phyloP scores from a whole-genome alignment of 1,284 basidiomycete species.

The Anthracocystis panici-leucophaei region DNA sequence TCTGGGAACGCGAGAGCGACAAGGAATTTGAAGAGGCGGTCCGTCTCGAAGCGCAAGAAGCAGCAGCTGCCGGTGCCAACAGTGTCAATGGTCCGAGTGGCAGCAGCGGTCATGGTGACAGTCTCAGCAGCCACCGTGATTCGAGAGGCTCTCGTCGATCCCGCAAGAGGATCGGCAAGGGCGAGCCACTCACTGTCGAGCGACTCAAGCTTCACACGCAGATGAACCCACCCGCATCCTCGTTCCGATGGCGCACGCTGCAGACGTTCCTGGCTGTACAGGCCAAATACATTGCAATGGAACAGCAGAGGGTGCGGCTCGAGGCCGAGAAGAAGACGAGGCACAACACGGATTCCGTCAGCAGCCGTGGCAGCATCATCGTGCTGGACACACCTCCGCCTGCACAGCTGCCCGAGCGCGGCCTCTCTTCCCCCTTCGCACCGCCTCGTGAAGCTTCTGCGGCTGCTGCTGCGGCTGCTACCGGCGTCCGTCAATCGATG shows the following conservation, averaged over 20 bases:
- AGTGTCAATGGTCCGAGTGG: constrained; percentile 7
- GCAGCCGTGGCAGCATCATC: constrained; percentile 34
- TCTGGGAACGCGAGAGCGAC: constrained; percentile 93
- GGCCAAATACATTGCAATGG: constrained; percentile 71
- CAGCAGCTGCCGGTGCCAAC: constrained; percentile 20
- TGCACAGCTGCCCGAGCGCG: constrained; percentile 18
- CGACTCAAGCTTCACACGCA: constrained; percentile 84
- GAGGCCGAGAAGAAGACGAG: constrained; percentile 40
- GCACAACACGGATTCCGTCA: constrained; percentile 23
- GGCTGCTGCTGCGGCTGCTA: constrained; percentile 14
- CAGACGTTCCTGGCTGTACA: constrained; percentile 73
- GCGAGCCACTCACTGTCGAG: constrained; percentile 69
- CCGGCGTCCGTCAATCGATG: constrained; percentile 21
- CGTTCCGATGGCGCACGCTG: constrained; percentile 72
- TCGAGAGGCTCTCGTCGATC: constrained; percentile 69
- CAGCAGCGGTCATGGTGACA: constrained; percentile 33
- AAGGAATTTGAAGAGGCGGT: constrained; percentile 82
- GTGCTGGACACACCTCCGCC: constrained; percentile 18
- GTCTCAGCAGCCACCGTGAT: constrained; percentile 38
- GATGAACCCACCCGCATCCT: constrained; percentile 75
- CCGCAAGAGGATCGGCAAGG: constrained; percentile 73
- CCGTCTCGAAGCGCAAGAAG: constrained; percentile 74
- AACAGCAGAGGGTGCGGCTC: constrained; percentile 61
- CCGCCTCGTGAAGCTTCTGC: constrained; percentile 41
- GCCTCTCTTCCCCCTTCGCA: constrained; percentile 34